These are phyloP conservation scores for Hericium erinaceus DNA, from an alignment of 768 basidiomycete genomes.

Conservation along the genomic window DNA sequence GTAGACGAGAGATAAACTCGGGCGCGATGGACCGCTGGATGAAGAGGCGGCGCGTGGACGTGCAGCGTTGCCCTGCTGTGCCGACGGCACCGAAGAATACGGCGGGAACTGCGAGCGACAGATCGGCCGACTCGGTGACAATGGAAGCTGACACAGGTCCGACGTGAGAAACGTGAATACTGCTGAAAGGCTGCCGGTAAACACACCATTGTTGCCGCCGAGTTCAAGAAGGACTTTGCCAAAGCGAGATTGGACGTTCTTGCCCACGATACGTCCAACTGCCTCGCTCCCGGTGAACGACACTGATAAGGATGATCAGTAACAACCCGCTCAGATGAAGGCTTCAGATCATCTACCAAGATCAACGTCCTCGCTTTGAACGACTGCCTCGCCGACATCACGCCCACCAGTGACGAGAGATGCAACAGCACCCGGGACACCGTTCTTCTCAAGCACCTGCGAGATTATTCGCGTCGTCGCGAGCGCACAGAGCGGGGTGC, in stretches of 20 bases:
- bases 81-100: constrained; percentile 94
- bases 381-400: constrained; percentile 71
- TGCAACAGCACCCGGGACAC: constrained; percentile 76
- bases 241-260: constrained; percentile 76
- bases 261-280: constrained; percentile 83
- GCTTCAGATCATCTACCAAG: constrained; percentile 42
- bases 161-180: neutral
- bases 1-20: constrained; percentile 67
- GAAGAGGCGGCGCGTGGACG: constrained; percentile 85
- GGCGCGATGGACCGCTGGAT: constrained; percentile 74
- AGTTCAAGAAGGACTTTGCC: constrained; percentile 87
- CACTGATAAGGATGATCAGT: constrained; percentile 35
- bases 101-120: constrained; percentile 79
- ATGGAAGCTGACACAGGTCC: constrained; percentile 55
- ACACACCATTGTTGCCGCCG: constrained; percentile 88
- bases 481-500: constrained; percentile 83
- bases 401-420: constrained; percentile 77
- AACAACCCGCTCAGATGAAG: too few species aligned
- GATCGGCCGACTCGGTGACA: constrained; percentile 89
- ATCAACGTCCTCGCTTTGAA: constrained; percentile 64
- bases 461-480: constrained; percentile 84
- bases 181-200: neutral
- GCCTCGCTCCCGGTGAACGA: constrained; percentile 93
- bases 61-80: constrained; percentile 70
- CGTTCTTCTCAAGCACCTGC: constrained; percentile 71